A percentile compares a stretch with the other conserved stretches of the same genome.
These are phyloP conservation scores for Crucibulum laeve DNA, from an alignment of 768 basidiomycete genomes.

Conservation along the genomic window DNA sequence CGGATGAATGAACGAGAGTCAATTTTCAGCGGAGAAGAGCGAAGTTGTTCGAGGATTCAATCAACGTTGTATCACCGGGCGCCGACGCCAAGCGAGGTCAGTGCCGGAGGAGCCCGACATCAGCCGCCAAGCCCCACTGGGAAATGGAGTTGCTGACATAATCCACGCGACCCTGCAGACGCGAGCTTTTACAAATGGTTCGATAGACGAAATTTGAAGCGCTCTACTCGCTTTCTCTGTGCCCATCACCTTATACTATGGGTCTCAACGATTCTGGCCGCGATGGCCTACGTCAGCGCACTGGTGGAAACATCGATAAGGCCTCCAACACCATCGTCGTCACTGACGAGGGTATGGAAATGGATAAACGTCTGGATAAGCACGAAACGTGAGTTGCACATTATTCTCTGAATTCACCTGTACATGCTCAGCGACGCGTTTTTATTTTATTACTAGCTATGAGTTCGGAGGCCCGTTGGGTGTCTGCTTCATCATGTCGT, in stretches of 20 bases:
- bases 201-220: no score
- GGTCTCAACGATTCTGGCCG: constrained; percentile 8
- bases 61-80: no score
- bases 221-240: no score
- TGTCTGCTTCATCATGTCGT: constrained; percentile 87
- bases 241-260: no score
- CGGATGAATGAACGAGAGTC: no score
- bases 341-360: constrained; percentile 69
- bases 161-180: no score
- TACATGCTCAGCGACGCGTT: constrained; percentile 7
- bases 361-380: constrained; percentile 69
- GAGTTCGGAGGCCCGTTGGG: constrained; percentile 97
- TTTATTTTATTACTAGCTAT: constrained; percentile 50
- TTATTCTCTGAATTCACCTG: background rate
- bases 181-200: background rate
- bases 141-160: background rate
- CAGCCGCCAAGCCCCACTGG: background rate
- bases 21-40: background rate
- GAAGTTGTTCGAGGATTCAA: background rate
- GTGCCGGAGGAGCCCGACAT: background rate
- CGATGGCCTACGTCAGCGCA: constrained; percentile 14
- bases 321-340: constrained; percentile 28
- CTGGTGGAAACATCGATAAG: constrained; percentile 9
- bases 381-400: constrained; percentile 48
- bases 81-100: no score